Percentiles rank a stretch among this genome's conserved stretches.
phyloP scores from a whole-genome alignment of 495 filamentous ascomycete species.

The Aspergillus avenaceus region DNA sequence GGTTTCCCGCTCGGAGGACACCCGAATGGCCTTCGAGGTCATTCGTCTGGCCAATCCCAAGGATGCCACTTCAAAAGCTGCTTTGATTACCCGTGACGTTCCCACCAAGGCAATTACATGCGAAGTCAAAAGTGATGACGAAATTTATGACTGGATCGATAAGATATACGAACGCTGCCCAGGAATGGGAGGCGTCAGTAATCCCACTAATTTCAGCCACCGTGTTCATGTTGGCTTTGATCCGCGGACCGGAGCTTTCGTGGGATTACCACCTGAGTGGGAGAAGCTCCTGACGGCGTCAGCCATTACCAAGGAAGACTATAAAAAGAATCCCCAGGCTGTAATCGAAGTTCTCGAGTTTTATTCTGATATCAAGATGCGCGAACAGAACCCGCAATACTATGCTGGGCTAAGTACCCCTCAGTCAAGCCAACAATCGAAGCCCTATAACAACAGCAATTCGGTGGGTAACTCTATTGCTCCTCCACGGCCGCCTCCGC shows the following conservation, averaged over 20 bases:
- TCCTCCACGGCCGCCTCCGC: conserved; percentile 68
- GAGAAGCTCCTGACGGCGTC: conserved; percentile 91
- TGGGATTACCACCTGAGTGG: conserved; percentile 92
- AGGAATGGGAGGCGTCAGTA: conserved; percentile 96
- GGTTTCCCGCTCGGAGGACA: conserved; percentile 80
- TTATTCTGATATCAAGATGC: conserved; percentile 91
- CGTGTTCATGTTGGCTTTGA: conserved; percentile 97
- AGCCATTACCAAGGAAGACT: conserved; percentile 96
- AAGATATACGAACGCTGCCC: conserved; percentile 94
- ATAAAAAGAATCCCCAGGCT: conserved; percentile 95
- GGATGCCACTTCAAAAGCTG: conserved; percentile 55
- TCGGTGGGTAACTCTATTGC: conserved; percentile 65
- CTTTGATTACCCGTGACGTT: conserved; percentile 63
- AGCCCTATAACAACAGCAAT: conserved; percentile 27
- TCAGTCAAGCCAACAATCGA: conserved; percentile 45
- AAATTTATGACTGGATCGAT: conserved; percentile 98
- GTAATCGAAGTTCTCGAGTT: conserved; percentile 97
- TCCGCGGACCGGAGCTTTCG: conserved; percentile 85
- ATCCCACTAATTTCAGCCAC: conserved; percentile 95
- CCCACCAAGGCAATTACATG: conserved; percentile 77
- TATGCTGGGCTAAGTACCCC: conserved; percentile 67
- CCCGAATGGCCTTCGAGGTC: conserved; percentile 88
- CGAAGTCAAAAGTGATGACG: conserved; percentile 88
- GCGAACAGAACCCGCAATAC: conserved; percentile 72
- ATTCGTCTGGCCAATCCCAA: conserved; percentile 63